Evolutionary conservation across 2,329 filamentous ascomycete genomes (phyloP).

Genomic region (Acephala macrosclerotiorum): DNA sequence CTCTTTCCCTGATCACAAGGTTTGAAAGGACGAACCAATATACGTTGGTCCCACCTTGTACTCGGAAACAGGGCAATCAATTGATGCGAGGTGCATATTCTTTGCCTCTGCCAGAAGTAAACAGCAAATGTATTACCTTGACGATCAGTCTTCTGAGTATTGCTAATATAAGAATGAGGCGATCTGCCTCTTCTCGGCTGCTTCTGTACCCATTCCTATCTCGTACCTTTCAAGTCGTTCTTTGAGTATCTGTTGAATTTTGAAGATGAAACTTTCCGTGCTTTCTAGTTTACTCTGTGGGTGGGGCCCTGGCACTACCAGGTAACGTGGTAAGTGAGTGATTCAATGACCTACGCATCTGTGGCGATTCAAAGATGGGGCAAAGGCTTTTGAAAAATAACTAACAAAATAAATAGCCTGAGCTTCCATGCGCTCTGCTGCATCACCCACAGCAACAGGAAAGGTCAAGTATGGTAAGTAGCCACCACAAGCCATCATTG

Average conservation of each 20-base stretch:
- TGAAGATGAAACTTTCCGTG: conserved; percentile 22
- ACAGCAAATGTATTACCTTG: conserved; percentile 5
- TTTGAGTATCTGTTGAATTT: background rate
- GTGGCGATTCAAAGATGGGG: background rate
- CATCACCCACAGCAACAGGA: conserved; percentile 21
- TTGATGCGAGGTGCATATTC: background rate
- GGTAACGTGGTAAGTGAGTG: conserved; percentile 13
- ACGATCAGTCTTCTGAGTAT: background rate
- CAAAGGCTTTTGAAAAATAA: background rate
- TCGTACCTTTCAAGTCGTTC: background rate
- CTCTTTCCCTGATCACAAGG: background rate
- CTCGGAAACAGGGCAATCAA: background rate
- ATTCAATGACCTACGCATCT: background rate
- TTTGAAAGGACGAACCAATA: background rate
- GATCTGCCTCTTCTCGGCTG: background rate
- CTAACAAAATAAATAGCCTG: background rate
- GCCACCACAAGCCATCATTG: background rate
- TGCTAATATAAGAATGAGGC: conserved; percentile 2
- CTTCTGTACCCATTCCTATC: background rate
- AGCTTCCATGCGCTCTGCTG: background rate
- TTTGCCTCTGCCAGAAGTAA: conserved; percentile 8
- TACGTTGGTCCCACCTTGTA: background rate
- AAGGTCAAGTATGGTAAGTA: conserved; percentile 33
- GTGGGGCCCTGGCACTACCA: conserved; percentile 20
- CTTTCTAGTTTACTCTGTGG: conserved; percentile 14